Evolutionary conservation across 139 green algal genomes (phyloP).

Genomic region (Chlamydomonas applanata): DNA sequence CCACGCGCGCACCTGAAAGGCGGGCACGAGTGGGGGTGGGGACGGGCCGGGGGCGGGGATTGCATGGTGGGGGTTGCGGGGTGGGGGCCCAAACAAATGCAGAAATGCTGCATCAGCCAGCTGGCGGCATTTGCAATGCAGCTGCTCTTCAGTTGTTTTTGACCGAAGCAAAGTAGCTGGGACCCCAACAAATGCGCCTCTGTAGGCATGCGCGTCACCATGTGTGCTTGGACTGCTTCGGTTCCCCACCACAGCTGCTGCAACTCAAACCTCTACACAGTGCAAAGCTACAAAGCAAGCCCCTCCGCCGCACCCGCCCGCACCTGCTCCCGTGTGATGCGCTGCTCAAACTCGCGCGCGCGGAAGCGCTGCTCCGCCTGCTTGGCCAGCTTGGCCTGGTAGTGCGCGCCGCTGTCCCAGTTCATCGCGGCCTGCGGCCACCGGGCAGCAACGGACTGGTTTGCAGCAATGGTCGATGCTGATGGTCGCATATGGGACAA

Average conservation of each 20-base stretch:
- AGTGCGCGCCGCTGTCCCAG: conserved; percentile 40
- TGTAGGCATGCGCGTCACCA: too few species aligned
- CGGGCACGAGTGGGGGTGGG: too few species aligned
- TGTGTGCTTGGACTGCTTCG: too few species aligned
- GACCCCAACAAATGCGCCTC: not conserved
- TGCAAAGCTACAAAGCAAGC: not conserved
- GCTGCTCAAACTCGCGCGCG: conserved; percentile 35
- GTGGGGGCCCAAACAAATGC: too few species aligned
- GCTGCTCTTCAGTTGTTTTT: not conserved
- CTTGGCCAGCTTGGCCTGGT: conserved; percentile 25
- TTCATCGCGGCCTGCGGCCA: not conserved
- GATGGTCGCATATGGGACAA: not conserved
- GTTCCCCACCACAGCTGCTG: too few species aligned
- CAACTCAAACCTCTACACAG: too few species aligned
- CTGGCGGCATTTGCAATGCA: too few species aligned
- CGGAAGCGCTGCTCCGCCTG: conserved; percentile 32
- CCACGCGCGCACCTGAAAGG: conserved; percentile 34
- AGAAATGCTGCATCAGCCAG: too few species aligned
- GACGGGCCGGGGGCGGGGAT: too few species aligned
- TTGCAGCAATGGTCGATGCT: not conserved
- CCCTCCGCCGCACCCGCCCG: not conserved
- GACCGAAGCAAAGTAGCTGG: not conserved
- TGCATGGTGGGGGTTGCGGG: too few species aligned
- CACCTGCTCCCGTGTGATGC: conserved; percentile 40
- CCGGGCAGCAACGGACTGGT: not conserved